These are phyloP conservation scores for Schizonepeta tenuifolia DNA, from an alignment of 257 asterid genomes.

Conservation along the genomic window DNA sequence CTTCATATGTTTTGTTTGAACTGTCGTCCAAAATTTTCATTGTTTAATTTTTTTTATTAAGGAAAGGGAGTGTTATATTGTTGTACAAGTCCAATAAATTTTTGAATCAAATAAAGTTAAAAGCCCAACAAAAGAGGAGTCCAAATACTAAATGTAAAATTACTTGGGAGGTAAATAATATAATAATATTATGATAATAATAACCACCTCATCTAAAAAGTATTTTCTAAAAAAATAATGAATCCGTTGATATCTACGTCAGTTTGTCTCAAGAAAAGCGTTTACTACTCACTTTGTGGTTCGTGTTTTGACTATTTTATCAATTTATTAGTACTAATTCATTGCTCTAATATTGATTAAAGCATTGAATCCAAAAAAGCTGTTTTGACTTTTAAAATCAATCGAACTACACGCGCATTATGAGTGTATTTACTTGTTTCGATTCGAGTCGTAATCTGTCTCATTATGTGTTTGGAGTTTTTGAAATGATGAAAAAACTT, in stretches of 20 bases:
- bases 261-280: neutral
- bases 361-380: neutral
- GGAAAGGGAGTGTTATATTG: too few species aligned
- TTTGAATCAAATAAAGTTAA: neutral
- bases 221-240: too few species aligned
- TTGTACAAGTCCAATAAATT: neutral
- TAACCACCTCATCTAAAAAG: too few species aligned
- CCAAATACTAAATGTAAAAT: neutral
- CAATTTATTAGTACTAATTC: neutral
- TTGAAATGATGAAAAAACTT: neutral
- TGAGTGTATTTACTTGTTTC: neutral
- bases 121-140: neutral
- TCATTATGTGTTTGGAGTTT: neutral
- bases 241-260: neutral
- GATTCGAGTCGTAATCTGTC: neutral
- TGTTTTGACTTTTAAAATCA: neutral
- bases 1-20: neutral
- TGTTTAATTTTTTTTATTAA: neutral
- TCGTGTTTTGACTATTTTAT: neutral
- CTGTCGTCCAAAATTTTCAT: neutral
- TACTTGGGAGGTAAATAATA: too few species aligned
- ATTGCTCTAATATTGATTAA: constrained; percentile 1
- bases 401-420: too few species aligned
- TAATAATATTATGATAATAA: too few species aligned
- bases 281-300: neutral